Conservation (phyloP, 805 yeast species). For the Saccharomycopsis microspora region DNA sequence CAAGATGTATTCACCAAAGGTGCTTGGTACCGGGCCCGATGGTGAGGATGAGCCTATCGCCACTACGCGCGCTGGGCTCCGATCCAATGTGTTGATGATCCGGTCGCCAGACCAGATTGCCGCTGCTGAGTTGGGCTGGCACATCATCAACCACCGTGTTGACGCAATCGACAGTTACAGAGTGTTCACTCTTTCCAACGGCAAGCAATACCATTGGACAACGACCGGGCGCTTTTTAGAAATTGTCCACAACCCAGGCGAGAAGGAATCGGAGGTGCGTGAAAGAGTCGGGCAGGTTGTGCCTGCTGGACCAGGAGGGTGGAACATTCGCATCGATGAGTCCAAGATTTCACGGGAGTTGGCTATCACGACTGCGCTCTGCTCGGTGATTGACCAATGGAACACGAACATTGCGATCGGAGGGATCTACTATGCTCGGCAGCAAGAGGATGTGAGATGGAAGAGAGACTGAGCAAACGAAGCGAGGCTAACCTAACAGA, state of each 20-base stretch:
- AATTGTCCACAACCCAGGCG: slow-evolving; percentile 46
- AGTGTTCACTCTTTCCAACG: slow-evolving; percentile 49
- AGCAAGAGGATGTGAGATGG: slow-evolving; percentile 41
- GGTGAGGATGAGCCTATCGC: slow-evolving; percentile 50
- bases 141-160: slow-evolving; percentile 43
- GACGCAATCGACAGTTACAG: slow-evolving; percentile 53
- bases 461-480: slow-evolving; percentile 32
- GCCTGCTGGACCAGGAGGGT: slow-evolving; percentile 43
- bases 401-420: slow-evolving; percentile 49
- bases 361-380: slow-evolving; percentile 48
- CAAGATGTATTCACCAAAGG: slow-evolving; percentile 37
- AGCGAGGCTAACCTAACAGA: not conserved
- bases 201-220: slow-evolving; percentile 56
- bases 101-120: slow-evolving; percentile 36
- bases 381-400: slow-evolving; percentile 59
- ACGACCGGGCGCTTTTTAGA: slow-evolving; percentile 47
- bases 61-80: slow-evolving; percentile 45
- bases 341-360: slow-evolving; percentile 43
- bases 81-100: slow-evolving; percentile 46
- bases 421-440: slow-evolving; percentile 50
- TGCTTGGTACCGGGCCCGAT: slow-evolving; percentile 31
- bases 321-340: slow-evolving; percentile 44
- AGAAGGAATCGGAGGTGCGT: slow-evolving; percentile 51
- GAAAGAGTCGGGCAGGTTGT: slow-evolving; percentile 50
- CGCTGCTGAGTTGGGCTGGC: slow-evolving; percentile 53